A percentile compares a stretch with the other conserved stretches of the same genome.
Evolutionary conservation across 2,329 filamentous ascomycete species (phyloP).

Genomic region (Penicillium sp.): DNA sequence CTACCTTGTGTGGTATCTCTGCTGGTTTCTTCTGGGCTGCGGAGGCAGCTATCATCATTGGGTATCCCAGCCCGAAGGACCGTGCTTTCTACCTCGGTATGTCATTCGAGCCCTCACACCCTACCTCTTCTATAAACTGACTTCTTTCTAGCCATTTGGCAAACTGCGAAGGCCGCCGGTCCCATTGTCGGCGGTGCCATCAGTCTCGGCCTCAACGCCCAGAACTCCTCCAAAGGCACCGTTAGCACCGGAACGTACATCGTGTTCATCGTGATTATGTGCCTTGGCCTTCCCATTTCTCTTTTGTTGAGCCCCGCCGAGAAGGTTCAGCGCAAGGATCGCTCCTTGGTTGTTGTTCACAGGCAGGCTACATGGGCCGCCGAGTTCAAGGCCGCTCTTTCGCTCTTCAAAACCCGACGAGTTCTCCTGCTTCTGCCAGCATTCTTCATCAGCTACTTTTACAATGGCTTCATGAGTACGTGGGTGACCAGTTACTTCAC

Average conservation of each 20-base stretch:
- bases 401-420: constrained; percentile 24
- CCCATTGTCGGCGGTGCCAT: constrained; percentile 30
- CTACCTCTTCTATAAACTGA: background rate
- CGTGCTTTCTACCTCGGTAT: constrained; percentile 29
- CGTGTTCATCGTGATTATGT: constrained; percentile 31
- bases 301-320: constrained; percentile 27
- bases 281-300: constrained; percentile 26
- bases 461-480: constrained; percentile 34
- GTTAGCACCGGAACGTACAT: constrained; percentile 28
- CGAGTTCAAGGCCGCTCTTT: constrained; percentile 27
- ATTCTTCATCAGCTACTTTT: constrained; percentile 38
- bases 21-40: constrained; percentile 56
- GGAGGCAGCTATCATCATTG: constrained; percentile 54
- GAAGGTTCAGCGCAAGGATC: constrained; percentile 30
- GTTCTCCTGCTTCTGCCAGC: constrained; percentile 28
- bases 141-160: constrained; percentile 23
- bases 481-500: constrained; percentile 31
- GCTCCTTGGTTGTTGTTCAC: constrained; percentile 26
- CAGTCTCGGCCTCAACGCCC: constrained; percentile 27
- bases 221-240: constrained; percentile 17
- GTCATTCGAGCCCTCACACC: background rate
- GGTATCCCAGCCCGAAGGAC: constrained; percentile 39
- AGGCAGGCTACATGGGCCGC: constrained; percentile 25
- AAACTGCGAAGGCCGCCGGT: constrained; percentile 29
- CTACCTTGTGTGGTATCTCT: constrained; percentile 51